Conservation (phyloP, 1,284 basidiomycete genomes). For the Cryptococcus sp. region DNA sequence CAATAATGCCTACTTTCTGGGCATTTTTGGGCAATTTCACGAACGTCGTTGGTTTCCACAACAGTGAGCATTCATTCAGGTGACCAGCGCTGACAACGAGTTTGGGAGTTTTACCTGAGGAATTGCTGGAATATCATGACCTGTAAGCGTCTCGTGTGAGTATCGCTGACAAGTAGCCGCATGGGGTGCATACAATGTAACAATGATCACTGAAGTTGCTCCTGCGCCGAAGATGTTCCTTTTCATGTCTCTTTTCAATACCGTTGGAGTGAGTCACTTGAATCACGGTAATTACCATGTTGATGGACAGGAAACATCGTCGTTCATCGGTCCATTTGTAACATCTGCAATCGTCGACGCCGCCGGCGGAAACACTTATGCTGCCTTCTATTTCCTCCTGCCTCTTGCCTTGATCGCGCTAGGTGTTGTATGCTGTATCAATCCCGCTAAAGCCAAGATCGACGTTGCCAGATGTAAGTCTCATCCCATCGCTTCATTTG, state of each 20-base stretch:
- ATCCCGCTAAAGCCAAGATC: conserved; percentile 14
- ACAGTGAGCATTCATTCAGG: too few relatives aligned
- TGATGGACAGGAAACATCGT: background rate
- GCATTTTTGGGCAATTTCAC: background rate
- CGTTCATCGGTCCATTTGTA: conserved; percentile 20
- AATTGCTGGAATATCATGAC: conserved; percentile 11
- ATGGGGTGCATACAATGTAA: conserved; percentile 16
- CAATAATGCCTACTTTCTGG: background rate
- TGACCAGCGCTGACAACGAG: background rate
- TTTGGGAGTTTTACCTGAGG: background rate
- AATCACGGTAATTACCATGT: background rate
- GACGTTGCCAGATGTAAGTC: conserved; percentile 21
- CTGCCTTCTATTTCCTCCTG: conserved; percentile 24
- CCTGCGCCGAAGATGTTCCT: conserved; percentile 23
- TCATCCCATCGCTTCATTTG: background rate
- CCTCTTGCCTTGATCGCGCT: conserved; percentile 11
- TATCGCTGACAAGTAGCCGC: conserved; percentile 2
- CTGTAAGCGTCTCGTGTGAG: background rate
- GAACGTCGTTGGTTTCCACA: background rate
- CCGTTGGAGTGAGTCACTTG: background rate
- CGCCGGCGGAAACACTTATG: conserved; percentile 15
- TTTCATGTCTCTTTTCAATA: conserved; percentile 19
- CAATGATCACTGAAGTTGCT: conserved; percentile 26
- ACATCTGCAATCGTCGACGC: conserved; percentile 22
- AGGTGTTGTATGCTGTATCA: conserved; percentile 11